These are phyloP conservation scores for Amphirosellinia nigrospora DNA, from an alignment of 495 filamentous ascomycete genomes.

Conservation along the genomic window DNA sequence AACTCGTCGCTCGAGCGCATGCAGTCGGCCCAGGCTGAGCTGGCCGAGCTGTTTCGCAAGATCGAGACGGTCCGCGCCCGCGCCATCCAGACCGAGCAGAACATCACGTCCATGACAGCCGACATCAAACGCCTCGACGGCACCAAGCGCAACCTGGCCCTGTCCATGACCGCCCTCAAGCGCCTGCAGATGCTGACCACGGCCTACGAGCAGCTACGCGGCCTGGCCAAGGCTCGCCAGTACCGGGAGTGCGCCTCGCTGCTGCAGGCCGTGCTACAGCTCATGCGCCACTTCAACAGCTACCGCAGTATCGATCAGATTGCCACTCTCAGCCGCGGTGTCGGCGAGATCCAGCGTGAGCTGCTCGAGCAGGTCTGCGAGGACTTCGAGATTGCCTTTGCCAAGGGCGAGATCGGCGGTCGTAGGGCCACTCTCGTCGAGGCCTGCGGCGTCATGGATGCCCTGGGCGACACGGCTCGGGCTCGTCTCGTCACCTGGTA, in stretches of 20 bases:
- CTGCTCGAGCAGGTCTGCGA: constrained; percentile 96
- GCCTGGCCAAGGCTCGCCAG: constrained; percentile 81
- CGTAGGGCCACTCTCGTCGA: constrained; percentile 77
- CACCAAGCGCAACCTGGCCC: constrained; percentile 93
- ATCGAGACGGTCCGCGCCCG: constrained; percentile 93
- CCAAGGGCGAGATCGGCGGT: constrained; percentile 80
- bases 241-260: constrained; percentile 96
- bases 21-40: constrained; percentile 84
- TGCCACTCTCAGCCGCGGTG: constrained; percentile 88
- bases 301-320: constrained; percentile 98
- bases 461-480: constrained; percentile 86
- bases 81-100: constrained; percentile 88
- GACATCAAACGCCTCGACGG: constrained; percentile 98
- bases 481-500: constrained; percentile 92
- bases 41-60: constrained; percentile 89
- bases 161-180: constrained; percentile 98
- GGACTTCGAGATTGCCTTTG: constrained; percentile 95
- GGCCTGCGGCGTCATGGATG: constrained; percentile 93
- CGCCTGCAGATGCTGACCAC: constrained; percentile 98
- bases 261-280: constrained; percentile 93
- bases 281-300: constrained; percentile 98
- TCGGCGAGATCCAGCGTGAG: constrained; percentile 92
- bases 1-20: constrained; percentile 88
- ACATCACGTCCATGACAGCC: constrained; percentile 98
- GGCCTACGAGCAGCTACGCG: constrained; percentile 93